Evolutionary conservation across 345 rosid species (phyloP).

Genomic region (Arabis hirsuta): DNA sequence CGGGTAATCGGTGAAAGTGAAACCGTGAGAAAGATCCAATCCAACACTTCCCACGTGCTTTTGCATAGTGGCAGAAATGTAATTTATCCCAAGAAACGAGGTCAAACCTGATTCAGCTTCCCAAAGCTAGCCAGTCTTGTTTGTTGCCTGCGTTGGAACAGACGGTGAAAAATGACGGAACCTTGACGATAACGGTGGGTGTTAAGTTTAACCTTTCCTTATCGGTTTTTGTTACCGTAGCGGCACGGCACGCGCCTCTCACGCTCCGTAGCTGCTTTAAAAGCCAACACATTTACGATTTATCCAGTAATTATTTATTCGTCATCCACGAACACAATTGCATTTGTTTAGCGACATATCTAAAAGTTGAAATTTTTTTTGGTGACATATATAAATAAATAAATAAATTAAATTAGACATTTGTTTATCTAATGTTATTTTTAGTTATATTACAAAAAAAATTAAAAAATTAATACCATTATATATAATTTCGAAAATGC

Average conservation of each 20-base stretch:
- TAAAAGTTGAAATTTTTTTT: too few relatives aligned
- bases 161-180: conserved; percentile 61
- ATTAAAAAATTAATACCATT: too few relatives aligned
- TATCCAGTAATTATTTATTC: conserved; percentile 19
- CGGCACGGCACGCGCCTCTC: conserved; percentile 45
- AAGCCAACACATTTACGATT: conserved; percentile 19
- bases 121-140: conserved; percentile 53
- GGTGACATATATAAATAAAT: too few relatives aligned
- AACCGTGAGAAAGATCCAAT: conserved; percentile 45
- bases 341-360: background rate
- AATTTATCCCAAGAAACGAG: background rate
- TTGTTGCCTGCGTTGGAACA: conserved; percentile 70
- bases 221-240: conserved; percentile 41
- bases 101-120: conserved; percentile 52
- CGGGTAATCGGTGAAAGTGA: conserved; percentile 1
- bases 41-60: conserved; percentile 38
- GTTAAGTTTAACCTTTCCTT: background rate
- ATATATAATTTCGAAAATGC: too few relatives aligned
- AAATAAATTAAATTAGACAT: too few relatives aligned
- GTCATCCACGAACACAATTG: conserved; percentile 12
- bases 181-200: conserved; percentile 44
- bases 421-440: too few relatives aligned
- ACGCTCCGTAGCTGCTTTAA: conserved; percentile 17
- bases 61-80: conserved; percentile 1
- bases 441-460: too few relatives aligned